A percentile compares a stretch with the other conserved stretches of the same genome.
Evolutionary conservation across 805 yeast genomes (phyloP).

Genomic region (Kluyveromyces lactis): DNA sequence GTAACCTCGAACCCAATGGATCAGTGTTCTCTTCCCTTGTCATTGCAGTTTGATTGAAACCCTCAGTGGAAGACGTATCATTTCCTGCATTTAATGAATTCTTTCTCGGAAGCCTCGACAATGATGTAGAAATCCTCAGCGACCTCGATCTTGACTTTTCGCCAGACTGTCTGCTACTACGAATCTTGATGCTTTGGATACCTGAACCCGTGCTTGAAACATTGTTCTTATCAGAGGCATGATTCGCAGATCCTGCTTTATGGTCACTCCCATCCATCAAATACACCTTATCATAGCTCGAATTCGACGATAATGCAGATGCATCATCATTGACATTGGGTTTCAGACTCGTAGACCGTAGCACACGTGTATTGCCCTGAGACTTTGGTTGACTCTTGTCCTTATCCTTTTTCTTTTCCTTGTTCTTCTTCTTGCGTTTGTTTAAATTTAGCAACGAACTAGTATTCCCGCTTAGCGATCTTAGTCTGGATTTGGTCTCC

Average conservation of each 20-base stretch:
- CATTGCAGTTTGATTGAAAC: neutral
- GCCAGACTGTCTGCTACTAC: neutral
- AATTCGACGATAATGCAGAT: neutral
- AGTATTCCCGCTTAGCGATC: slow-evolving; percentile 2
- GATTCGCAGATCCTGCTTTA: neutral
- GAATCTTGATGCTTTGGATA: neutral
- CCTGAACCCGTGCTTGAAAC: neutral
- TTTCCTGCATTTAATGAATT: neutral
- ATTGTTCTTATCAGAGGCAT: neutral
- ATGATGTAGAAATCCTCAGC: neutral
- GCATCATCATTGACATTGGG: neutral
- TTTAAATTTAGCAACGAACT: neutral
- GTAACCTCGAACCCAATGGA: slow-evolving; percentile 3
- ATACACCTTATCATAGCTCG: neutral
- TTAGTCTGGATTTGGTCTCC: neutral
- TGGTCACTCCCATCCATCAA: neutral
- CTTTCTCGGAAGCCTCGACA: neutral
- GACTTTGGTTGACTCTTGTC: neutral
- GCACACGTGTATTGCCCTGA: neutral
- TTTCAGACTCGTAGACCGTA: neutral
- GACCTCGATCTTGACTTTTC: neutral
- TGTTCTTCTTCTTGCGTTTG: neutral
- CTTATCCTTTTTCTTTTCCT: neutral
- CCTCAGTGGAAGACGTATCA: neutral
- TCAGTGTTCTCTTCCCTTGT: neutral